Percentiles rank a stretch among this genome's conserved stretches.
Evolutionary conservation across 2,329 filamentous ascomycete genomes (phyloP).

Genomic region (Mariannaea elegans): DNA sequence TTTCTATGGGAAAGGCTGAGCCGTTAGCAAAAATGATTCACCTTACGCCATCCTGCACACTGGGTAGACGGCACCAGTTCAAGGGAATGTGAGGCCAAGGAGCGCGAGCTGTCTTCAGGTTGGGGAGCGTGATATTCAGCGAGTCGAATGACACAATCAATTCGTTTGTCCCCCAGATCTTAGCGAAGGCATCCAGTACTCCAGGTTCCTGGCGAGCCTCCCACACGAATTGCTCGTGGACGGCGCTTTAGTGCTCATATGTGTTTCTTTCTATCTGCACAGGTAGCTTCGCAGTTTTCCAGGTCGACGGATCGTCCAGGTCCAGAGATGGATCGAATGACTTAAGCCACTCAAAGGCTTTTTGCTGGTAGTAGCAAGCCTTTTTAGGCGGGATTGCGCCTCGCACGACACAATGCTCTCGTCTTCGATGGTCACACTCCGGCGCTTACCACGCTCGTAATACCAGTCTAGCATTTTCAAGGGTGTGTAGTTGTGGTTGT

Average conservation of each 20-base stretch:
- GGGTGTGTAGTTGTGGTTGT: no score
- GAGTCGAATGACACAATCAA: constrained; percentile 1
- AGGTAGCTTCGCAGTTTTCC: not conserved
- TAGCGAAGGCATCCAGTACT: not conserved
- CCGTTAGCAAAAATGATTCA: no score
- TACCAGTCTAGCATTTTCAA: no score
- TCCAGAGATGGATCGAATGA: not conserved
- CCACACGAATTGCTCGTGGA: constrained; percentile 5
- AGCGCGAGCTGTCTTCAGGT: no score
- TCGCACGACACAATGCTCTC: not conserved
- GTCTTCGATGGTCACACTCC: no score
- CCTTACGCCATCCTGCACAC: no score
- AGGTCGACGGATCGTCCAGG: not conserved
- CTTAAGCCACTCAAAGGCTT: not conserved
- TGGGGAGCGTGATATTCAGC: constrained; percentile 5
- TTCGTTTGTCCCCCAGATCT: not conserved
- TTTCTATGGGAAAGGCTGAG: no score
- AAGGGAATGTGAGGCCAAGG: no score
- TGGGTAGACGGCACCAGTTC: no score
- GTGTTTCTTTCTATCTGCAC: not conserved
- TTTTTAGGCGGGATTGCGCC: not conserved
- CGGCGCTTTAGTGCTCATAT: not conserved
- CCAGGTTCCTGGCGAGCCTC: constrained; percentile 3
- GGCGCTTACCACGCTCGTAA: no score
- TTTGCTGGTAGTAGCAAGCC: not conserved